These are phyloP conservation scores for Earliella scabrosa DNA, from an alignment of 1,284 basidiomycete genomes.

Conservation along the genomic window DNA sequence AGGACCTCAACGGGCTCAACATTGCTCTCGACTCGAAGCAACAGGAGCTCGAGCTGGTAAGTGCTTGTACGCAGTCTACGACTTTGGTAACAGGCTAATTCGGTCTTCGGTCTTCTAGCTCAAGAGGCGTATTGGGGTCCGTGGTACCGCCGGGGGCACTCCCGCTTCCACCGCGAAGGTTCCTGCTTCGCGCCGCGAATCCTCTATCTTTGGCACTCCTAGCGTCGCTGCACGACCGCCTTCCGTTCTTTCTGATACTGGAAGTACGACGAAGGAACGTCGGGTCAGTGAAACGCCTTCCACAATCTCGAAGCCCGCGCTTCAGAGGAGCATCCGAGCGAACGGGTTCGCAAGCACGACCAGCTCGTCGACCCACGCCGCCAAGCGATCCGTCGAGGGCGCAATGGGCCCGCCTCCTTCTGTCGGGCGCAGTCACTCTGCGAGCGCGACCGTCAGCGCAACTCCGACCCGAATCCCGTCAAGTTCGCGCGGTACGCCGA, in stretches of 20 bases:
- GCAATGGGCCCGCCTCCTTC: slow-evolving; percentile 55
- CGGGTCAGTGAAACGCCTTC: slow-evolving; percentile 33
- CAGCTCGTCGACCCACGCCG: slow-evolving; percentile 16
- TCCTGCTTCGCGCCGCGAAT: slow-evolving; percentile 52
- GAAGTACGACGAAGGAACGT: slow-evolving; percentile 42
- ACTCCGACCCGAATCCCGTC: slow-evolving; percentile 34
- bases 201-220: slow-evolving; percentile 53
- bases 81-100: neutral
- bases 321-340: slow-evolving; percentile 53
- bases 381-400: slow-evolving; percentile 35
- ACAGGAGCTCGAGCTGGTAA: slow-evolving; percentile 85
- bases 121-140: slow-evolving; percentile 70
- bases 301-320: slow-evolving; percentile 33
- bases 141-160: slow-evolving; percentile 64
- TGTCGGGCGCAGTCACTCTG: slow-evolving; percentile 21
- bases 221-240: slow-evolving; percentile 47
- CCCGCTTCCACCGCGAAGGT: slow-evolving; percentile 51
- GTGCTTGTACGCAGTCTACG: slow-evolving; percentile 34
- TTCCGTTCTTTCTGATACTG: slow-evolving; percentile 59
- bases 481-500: slow-evolving; percentile 23
- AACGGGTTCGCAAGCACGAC: slow-evolving; percentile 48
- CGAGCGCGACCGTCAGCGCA: slow-evolving; percentile 15
- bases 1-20: slow-evolving; percentile 80
- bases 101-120: slow-evolving; percentile 58
- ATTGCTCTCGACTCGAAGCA: slow-evolving; percentile 90